Conservation (phyloP, 2,329 filamentous ascomycete species). For the Clarireedia hainanense region DNA sequence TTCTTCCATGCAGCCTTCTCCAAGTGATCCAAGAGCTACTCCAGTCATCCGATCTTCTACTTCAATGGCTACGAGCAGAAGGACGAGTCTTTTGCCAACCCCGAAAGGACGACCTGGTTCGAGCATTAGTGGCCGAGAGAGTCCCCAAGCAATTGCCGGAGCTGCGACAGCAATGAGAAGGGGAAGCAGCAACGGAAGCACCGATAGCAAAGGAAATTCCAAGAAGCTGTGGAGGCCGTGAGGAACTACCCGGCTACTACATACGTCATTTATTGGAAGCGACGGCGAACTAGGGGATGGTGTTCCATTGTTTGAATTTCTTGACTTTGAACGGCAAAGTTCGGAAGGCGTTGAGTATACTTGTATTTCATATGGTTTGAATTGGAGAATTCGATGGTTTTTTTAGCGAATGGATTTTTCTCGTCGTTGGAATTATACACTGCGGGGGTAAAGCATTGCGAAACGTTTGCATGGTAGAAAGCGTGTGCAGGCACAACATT, state of each 20-base stretch:
- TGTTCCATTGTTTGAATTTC: not conserved
- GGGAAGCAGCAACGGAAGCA: conserved; percentile 18
- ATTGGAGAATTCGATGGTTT: not conserved
- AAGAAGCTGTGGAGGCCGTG: conserved; percentile 21
- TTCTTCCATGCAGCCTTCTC: conserved; percentile 44
- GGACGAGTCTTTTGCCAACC: conserved; percentile 47
- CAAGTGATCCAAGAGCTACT: conserved; percentile 27
- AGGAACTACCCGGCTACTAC: not conserved
- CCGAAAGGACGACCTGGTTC: conserved; percentile 24
- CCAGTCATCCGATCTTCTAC: conserved; percentile 38
- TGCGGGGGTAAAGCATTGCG: not conserved
- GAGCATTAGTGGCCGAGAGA: conserved; percentile 38
- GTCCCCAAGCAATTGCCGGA: conserved; percentile 39
- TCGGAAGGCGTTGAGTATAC: not conserved
- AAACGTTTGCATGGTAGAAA: conserved; percentile 1
- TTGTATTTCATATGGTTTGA: not conserved
- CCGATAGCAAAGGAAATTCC: conserved; percentile 20
- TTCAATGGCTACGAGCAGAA: conserved; percentile 45
- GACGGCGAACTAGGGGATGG: not conserved
- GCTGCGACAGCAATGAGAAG: conserved; percentile 36
- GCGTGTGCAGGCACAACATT: conserved; percentile 3
- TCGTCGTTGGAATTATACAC: not conserved
- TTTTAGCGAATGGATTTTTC: conserved; percentile 8
- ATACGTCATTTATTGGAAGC: not conserved
- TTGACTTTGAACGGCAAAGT: not conserved